Evolutionary conservation across 768 basidiomycete genomes (phyloP), one percentile per base, ranked within the genome.

Genomic region (Suillus occidentalis): DNA sequence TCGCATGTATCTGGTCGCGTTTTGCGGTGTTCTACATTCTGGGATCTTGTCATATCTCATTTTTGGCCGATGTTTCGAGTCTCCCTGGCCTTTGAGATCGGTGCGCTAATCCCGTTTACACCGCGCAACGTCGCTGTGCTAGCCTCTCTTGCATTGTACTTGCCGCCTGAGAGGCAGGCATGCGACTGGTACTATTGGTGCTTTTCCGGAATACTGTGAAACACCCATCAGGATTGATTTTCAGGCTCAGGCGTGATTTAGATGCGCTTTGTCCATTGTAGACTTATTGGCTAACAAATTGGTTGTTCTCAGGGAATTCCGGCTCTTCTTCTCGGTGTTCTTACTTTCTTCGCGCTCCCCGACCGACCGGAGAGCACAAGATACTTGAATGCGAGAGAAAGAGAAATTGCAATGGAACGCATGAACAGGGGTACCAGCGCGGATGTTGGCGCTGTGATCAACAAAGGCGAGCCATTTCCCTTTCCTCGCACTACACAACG

Each of bases 321-420:
- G 5, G 79, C 91, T 0, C 73, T 93, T 6, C 20, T 89, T 4
- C 80, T 94, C 4, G 91, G 88, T 1, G 4, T 91, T 12, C 2
- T 87, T 49, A 83, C 83, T 9, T 67, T 86, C 57, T 80, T 85
- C 63, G 75, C 86, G 47, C 81, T 93, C 18, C 91, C 91, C 1
- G 81, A 90, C 70, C 80, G 89, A 12, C 92, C 92, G 0, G 91
- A 92, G 72, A 87, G 84, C 16, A 90, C 91, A 0, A 78, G 72
- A 0, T 85, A 85, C 68, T 78, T 93, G 37, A 86, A 69, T 9
- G 73, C 78, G 60, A 74, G 78, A 43, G 83, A 85, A 69, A 81
- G 89, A 10, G 80, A 82, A 65, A 77, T 94, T 37, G 91, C 89
- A 2, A 63, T 93, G 50, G 84, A 84, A 53, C 82, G 91, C 64